Conservation (phyloP, 2,329 filamentous ascomycete genomes). For the Massarina eburnea region DNA sequence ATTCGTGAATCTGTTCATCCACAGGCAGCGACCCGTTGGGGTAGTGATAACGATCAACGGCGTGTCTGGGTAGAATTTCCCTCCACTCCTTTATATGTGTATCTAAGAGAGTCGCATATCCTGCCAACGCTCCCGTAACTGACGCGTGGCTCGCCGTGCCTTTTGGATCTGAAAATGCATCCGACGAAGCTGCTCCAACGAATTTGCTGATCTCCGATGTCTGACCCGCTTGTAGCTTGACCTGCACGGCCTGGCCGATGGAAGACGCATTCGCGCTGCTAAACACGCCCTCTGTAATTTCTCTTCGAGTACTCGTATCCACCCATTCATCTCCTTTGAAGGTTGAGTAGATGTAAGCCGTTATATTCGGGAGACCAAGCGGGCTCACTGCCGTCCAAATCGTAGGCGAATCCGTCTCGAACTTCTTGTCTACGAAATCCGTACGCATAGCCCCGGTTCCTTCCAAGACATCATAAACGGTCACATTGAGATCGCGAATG, state of each 20-base stretch:
- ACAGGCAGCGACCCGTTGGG: conserved; percentile 59
- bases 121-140: conserved; percentile 50
- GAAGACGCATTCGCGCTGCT: conserved; percentile 60
- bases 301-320: conserved; percentile 45
- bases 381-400: conserved; percentile 70
- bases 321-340: conserved; percentile 50
- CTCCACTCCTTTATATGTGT: conserved; percentile 66
- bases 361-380: conserved; percentile 62
- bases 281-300: conserved; percentile 53
- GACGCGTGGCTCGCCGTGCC: conserved; percentile 59
- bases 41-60: conserved; percentile 64
- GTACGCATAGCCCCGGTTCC: conserved; percentile 69
- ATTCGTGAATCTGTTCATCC: conserved; percentile 58
- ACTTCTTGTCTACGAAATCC: conserved; percentile 58
- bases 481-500: conserved; percentile 55
- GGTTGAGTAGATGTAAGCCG: conserved; percentile 61
- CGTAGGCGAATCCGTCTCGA: conserved; percentile 52
- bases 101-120: conserved; percentile 57
- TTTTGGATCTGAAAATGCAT: conserved; percentile 64
- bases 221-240: conserved; percentile 56
- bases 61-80: conserved; percentile 59
- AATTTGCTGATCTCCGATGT: conserved; percentile 64
- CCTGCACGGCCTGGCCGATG: conserved; percentile 62
- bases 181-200: conserved; percentile 67
- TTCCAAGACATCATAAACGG: conserved; percentile 67